These are phyloP conservation scores for Termitomyces sp. DNA, from an alignment of 768 basidiomycete species.

Conservation along the genomic window DNA sequence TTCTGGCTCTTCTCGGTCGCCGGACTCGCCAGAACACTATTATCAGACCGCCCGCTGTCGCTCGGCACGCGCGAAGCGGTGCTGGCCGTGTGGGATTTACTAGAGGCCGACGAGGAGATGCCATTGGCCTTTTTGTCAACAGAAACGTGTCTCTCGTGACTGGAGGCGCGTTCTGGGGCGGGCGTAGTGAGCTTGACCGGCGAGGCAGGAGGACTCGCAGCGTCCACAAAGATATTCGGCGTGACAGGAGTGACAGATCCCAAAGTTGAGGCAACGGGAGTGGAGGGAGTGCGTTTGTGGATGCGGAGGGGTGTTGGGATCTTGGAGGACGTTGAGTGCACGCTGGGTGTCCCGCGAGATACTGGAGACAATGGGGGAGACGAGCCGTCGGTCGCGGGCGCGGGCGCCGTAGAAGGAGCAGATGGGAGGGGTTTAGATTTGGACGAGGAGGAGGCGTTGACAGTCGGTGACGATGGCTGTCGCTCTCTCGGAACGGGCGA, in stretches of 20 bases:
- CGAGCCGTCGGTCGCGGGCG: background rate
- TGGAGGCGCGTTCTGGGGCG: conserved; percentile 24
- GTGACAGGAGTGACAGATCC: conserved; percentile 3
- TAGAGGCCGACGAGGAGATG: conserved; percentile 16
- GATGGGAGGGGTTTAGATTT: conserved; percentile 30
- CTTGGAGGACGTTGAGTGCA: background rate
- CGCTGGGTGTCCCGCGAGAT: background rate
- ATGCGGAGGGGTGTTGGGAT: conserved; percentile 2
- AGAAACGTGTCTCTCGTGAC: background rate
- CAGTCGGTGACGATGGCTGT: conserved; percentile 20
- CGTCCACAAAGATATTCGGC: conserved; percentile 28
- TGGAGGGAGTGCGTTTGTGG: conserved; percentile 7
- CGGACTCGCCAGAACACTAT: conserved; percentile 22
- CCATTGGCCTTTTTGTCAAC: conserved; percentile 10
- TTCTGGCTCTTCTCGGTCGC: conserved; percentile 10
- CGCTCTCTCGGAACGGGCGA: conserved; percentile 23
- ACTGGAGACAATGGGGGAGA: background rate
- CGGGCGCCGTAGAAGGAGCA: background rate
- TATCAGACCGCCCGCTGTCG: conserved; percentile 22
- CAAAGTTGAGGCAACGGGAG: background rate
- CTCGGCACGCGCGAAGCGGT: conserved; percentile 31
- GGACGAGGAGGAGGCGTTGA: background rate
- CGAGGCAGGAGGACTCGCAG: conserved; percentile 33
- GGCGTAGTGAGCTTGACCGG: conserved; percentile 20
- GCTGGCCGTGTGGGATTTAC: background rate